Base-by-base conservation (phyloP, 106 monocot genomes). In the Dioscorea dumetorum region DNA sequence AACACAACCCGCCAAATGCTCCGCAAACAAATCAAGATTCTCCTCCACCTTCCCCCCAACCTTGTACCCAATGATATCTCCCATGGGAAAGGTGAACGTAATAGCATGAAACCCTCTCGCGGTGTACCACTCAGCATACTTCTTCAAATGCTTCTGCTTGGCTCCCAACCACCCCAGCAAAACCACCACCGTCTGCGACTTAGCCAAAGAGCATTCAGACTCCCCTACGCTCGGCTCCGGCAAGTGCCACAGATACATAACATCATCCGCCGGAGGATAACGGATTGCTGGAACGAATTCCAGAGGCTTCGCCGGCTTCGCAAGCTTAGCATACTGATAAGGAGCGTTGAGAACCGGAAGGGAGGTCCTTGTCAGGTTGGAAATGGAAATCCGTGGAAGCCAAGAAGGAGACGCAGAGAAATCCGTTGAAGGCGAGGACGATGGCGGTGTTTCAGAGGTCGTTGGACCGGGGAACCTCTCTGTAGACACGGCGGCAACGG, bases 51-150 rank as follows among this genome's bases (percentile, higher is more conserved):
- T 83, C 24, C 90, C 97, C 4, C 86, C 83, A 59, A 81, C 74
- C 48, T 77, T 99, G 63, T 92, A 99, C 72, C 85, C 85, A 0
- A 93, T 23, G 24, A 99, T 74, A 67, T 99, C 85, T 2, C 70
- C 67, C 87, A 93, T 90, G 3, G 97, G 97, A 54, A 90, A 87
- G 28, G 92, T 99, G 69, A 99, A 99, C 4, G 97, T 90, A 51
- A 99, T 79, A 0, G 71, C 97, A 79, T 99, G 80, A 65, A 82
- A 99, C 16, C 97, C 97, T 73, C 84, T 84, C 10, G 92, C 90
- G 13, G 97, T 93, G 70, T 99, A 99, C 89, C 86, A 99, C 11
- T 99, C 93, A 4, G 97, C 92, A 71, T 99, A 99, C 67, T 67
- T 92, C 73, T 75, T 84, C 48, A 99, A 67, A 77, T 99, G 89